Base-by-base conservation (phyloP, 805 yeast genomes). In the Grigorovia transvaalensis region DNA sequence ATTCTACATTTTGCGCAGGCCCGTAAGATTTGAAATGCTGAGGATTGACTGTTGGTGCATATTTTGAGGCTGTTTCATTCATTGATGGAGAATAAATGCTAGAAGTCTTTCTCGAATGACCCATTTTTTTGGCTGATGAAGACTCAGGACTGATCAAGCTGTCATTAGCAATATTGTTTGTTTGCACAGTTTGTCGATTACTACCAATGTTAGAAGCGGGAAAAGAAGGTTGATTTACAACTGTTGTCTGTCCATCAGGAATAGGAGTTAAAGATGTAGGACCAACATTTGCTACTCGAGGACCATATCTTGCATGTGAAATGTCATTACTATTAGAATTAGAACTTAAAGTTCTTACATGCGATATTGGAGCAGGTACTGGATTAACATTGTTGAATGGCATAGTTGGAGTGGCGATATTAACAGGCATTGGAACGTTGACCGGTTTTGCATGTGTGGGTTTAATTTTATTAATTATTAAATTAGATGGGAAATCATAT, bases 401-500 rank as follows among this genome's bases (percentile, higher is more conserved):
- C 38, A 33, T 2, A 33, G 38, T 33, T 33, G 38, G 38, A 11
- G 38, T 33, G 15, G 38, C 38, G 15, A 33, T 2, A 33, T 13
- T 33, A 11, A 3, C 42, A 33, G 58, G 57, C 17, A 56, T 33
- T 9, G 56, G 55, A 8, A 67, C 57, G 18, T 59, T 53, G 5
- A 61, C 78, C 46, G 63, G 75, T 56, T 56, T 75, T 59, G 60
- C 77, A 69, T 64, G 72, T 55, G 52, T 70, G 44, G 57, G 57
- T 42, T 59, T 63, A 54, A 51, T 55, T 59, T 60, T 71, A 20
- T 69, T 71, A 1, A 75, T 68, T 12, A 83, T 67, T 45, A 85
- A 62, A 46, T 74, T 79, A 19, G 72, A 68, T 1, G 91, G 91
- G 59, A 85, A 83, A 60, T 85, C 93, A 58, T 83, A 85, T 0